Percentiles rank a stretch among this genome's conserved stretches.
These are phyloP conservation scores for Phytophthora rubi DNA, from an alignment of 352 stramenopile genomes.

Conservation along the genomic window DNA sequence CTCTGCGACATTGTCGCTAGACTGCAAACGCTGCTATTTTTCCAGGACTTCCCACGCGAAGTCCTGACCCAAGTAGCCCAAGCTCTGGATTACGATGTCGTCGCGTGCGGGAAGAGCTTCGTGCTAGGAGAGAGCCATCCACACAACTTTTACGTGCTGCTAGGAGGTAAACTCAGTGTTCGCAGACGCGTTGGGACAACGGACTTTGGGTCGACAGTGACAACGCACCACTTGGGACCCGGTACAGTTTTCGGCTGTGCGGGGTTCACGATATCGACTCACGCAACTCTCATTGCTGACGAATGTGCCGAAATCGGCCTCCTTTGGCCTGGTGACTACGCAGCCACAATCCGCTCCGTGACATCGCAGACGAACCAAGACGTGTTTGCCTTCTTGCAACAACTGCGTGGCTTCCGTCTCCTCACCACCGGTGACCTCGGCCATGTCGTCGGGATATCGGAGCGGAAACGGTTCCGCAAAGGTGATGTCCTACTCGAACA, in stretches of 20 bases:
- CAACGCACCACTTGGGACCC: constrained; percentile 66
- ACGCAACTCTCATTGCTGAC: constrained; percentile 66
- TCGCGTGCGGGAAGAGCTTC: constrained; percentile 69
- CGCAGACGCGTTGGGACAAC: constrained; percentile 54
- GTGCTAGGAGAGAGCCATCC: constrained; percentile 60
- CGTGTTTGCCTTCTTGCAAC: constrained; percentile 70
- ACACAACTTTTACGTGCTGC: constrained; percentile 72
- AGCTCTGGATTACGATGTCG: constrained; percentile 72
- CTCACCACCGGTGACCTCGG: constrained; percentile 72
- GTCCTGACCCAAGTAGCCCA: constrained; percentile 51
- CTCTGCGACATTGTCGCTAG: constrained; percentile 52
- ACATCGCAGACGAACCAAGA: constrained; percentile 70
- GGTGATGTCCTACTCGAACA: constrained; percentile 70
- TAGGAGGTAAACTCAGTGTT: constrained; percentile 64
- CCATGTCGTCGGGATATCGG: constrained; percentile 77
- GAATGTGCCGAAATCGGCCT: constrained; percentile 73
- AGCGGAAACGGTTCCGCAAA: constrained; percentile 71
- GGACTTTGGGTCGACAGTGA: constrained; percentile 66
- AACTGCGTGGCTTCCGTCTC: constrained; percentile 65
- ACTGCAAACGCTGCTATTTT: constrained; percentile 67
- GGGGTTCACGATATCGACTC: constrained; percentile 53
- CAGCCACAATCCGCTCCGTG: constrained; percentile 57
- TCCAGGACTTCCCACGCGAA: constrained; percentile 63
- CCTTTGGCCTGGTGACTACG: constrained; percentile 65
- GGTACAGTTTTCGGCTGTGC: constrained; percentile 67